Percentiles rank a stretch among this genome's conserved stretches.
phyloP scores from a whole-genome alignment of 192 early-diverging fungal genomes.

The Diversispora eburnea region DNA sequence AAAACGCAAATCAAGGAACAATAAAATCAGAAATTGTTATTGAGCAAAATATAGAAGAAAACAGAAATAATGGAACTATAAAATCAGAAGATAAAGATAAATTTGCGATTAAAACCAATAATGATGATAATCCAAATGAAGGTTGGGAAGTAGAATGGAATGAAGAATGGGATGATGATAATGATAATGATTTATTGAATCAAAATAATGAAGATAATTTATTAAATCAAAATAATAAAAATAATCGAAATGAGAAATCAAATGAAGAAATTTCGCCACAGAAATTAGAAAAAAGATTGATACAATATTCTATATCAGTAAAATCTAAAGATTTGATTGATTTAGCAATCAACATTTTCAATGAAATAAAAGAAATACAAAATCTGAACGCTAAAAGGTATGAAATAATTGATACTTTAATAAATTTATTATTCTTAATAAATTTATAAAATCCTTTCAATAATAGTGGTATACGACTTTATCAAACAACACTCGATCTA shows the following conservation, averaged over 20 bases:
- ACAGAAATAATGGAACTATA: neutral
- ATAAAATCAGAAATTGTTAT: neutral
- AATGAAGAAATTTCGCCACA: neutral
- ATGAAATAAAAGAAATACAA: conserved; percentile 4
- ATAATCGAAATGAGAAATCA: neutral
- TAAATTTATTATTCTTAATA: neutral
- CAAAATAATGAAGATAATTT: neutral
- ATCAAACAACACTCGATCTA: conserved; percentile 43
- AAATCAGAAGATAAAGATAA: neutral
- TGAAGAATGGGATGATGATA: neutral
- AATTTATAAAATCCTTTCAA: neutral
- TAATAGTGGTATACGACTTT: conserved; percentile 35
- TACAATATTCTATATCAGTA: conserved; percentile 16
- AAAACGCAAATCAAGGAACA: neutral
- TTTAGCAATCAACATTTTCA: conserved; percentile 8
- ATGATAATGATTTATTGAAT: neutral
- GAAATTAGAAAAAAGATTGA: neutral
- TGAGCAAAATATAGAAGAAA: neutral
- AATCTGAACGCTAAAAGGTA: conserved; percentile 30
- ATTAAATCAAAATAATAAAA: conserved; percentile 14
- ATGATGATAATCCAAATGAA: conserved; percentile 15
- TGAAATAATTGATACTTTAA: neutral
- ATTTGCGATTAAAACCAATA: neutral
- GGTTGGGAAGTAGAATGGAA: conserved; percentile 32
- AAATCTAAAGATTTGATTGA: conserved; percentile 25